A percentile compares a stretch with the other conserved stretches of the same genome.
phyloP scores from a whole-genome alignment of 805 yeast species.

The Candida boidinii region DNA sequence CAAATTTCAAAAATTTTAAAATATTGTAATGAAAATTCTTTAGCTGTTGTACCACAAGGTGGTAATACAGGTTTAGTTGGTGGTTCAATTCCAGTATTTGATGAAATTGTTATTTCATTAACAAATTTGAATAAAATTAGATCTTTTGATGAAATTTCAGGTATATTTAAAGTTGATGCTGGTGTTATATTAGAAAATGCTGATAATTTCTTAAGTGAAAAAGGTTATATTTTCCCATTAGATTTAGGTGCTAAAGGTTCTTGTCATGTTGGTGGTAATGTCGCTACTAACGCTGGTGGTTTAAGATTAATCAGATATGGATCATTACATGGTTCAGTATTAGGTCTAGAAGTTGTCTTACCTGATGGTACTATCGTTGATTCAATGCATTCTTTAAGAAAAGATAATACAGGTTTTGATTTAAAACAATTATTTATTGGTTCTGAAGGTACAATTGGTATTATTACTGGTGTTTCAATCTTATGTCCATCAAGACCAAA shows the following conservation, averaged over 20 bases:
- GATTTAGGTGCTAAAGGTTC: constrained; percentile 97
- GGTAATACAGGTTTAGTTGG: constrained; percentile 97
- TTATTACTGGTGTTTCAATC: constrained; percentile 84
- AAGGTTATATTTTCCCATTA: constrained; percentile 86
- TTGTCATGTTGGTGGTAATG: constrained; percentile 91
- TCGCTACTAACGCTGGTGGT: constrained; percentile 96
- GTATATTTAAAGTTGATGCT: constrained; percentile 83
- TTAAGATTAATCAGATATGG: constrained; percentile 82
- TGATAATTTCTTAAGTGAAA: constrained; percentile 65
- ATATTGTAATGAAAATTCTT: constrained; percentile 66
- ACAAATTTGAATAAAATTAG: constrained; percentile 68
- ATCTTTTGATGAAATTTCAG: constrained; percentile 73
- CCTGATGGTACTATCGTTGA: constrained; percentile 79
- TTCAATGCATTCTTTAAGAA: constrained; percentile 78
- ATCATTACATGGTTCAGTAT: constrained; percentile 82
- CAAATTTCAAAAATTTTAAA: constrained; percentile 70
- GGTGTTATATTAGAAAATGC: constrained; percentile 86
- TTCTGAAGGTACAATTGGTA: constrained; percentile 86
- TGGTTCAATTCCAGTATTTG: constrained; percentile 88
- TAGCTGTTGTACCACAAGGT: constrained; percentile 94
- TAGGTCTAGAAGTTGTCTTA: constrained; percentile 89
- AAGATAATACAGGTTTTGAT: constrained; percentile 94
- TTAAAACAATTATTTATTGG: constrained; percentile 90
- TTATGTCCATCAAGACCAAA: constrained; percentile 85
- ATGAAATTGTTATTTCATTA: constrained; percentile 73